Evolutionary conservation across 805 yeast species (phyloP).

Genomic region (Candida vaughaniae): DNA sequence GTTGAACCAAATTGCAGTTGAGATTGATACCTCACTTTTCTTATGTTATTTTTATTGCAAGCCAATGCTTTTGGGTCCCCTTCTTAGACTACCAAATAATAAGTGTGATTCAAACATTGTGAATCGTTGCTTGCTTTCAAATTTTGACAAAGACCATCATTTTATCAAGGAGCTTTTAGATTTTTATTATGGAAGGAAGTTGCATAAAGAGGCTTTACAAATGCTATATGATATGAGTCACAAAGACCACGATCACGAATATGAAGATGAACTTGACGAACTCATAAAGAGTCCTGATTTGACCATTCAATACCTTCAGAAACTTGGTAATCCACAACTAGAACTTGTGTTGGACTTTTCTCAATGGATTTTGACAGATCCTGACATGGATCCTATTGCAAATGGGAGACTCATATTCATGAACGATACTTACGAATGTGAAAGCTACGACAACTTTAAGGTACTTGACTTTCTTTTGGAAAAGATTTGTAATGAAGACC

Average conservation of each 20-base stretch:
- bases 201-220: slow-evolving; percentile 66
- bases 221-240: slow-evolving; percentile 45
- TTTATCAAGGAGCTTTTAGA: slow-evolving; percentile 71
- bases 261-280: slow-evolving; percentile 21
- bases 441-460: slow-evolving; percentile 50
- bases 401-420: slow-evolving; percentile 56
- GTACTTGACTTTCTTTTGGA: slow-evolving; percentile 53
- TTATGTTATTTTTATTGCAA: slow-evolving; percentile 67
- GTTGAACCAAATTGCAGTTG: slow-evolving; percentile 33
- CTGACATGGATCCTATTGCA: slow-evolving; percentile 18
- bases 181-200: slow-evolving; percentile 62
- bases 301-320: slow-evolving; percentile 58
- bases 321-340: slow-evolving; percentile 47
- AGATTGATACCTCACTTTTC: slow-evolving; percentile 79
- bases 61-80: slow-evolving; percentile 77
- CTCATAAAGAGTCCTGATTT: slow-evolving; percentile 39
- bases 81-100: slow-evolving; percentile 70
- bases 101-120: slow-evolving; percentile 68
- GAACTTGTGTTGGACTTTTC: slow-evolving; percentile 59
- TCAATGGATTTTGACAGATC: slow-evolving; percentile 46
- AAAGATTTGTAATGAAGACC: slow-evolving; percentile 18
- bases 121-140: slow-evolving; percentile 46
- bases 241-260: slow-evolving; percentile 14
- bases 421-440: slow-evolving; percentile 61
- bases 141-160: slow-evolving; percentile 27